Base-by-base conservation (phyloP, 73 alveolate species). In the Paramecium pentaurelia region DNA sequence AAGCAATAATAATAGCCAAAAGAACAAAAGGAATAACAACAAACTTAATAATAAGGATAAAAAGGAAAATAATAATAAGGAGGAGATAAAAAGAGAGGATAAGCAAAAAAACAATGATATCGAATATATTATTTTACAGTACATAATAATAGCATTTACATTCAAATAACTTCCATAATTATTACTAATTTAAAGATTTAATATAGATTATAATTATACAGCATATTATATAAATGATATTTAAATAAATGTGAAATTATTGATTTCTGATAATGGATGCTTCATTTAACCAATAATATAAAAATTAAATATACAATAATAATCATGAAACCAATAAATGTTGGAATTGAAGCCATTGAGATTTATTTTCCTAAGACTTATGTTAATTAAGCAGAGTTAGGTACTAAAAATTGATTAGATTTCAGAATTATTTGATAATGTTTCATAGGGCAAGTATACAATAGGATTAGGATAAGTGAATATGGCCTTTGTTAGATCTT, bases 361-460 rank as follows among this genome's bases (percentile, higher is more conserved):
- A 92, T 98, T 8, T 97, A 98, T 94, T 97, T 98, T 97, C 99
- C 99, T 38, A 92, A 96, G 71, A 96, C 98, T 40, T 98, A 95
- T 93, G 98, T 98, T 20, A 93, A 95, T 64, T 98, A 97, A 94
- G 95, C 90, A 68, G 99, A 98, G 36, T 92, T 97, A 36, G 95
- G 95, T 92, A 92, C 34, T 20, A 32, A 22, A 47, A 86, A 27
- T 60, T 3, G 25, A 30, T 86, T 11, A 49, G 60, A 58, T 32
- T 60, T 42, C 32, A 92, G 99, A 98, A 94, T 89, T 80, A 40
- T 97, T 93, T 86, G 98, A 98, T 92, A 93, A 94, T 59, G 99
- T 95, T 44, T 94, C 98, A 3, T 95, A 96, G 88, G 99, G 99
- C 0, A 98, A 98, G 95, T 98, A 98, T 95, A 97, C 99, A 32